Base-by-base conservation (phyloP, 805 yeast species). In the Cyberlindnera xylosilytica region DNA sequence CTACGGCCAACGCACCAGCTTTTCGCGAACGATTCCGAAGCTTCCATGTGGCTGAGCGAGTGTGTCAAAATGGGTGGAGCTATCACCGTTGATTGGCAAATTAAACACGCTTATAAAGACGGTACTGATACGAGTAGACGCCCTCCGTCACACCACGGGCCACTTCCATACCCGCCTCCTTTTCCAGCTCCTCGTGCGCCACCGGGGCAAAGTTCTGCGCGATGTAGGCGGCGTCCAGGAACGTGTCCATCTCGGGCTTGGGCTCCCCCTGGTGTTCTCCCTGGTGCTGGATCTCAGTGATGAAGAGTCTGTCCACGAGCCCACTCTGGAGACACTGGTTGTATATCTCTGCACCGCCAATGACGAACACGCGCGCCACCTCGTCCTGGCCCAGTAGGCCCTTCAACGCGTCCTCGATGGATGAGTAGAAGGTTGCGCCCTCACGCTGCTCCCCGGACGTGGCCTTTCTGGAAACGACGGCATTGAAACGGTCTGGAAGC, bases 301-400 rank as follows among this genome's bases (percentile, higher is more conserved):
- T 60, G 20, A 87, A 70, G 38, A 87, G 63, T 22, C 78, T 71
- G 35, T 74, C 74, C 1, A 82, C 78, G 10, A 66, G 36, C 72
- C 74, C 2, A 79, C 76, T 15, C 64, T 3, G 7, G 41, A 64
- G 41, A 12, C 81, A 70, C 30, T 78, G 70, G 39, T 77, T 73
- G 65, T 93, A 93, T 8, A 93, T 69, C 58, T 90, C 90, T 1
- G 90, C 93, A 1, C 99, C 99, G 3, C 99, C 99, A 48, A 93
- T 91, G 20, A 93, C 74, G 57, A 81, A 93, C 1, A 93, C 71
- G 36, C 77, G 76, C 38, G 79, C 84, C 17, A 83, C 58, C 2
- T 55, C 48, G 4, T 54, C 48, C 35, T 47, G 33, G 10, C 20
- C 22, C 10, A 57, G 50, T n/a, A 74, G 47, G 11, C 51, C 44